phyloP scores from a whole-genome alignment of 148 eudicot species.

The Fallopia convolvulus region DNA sequence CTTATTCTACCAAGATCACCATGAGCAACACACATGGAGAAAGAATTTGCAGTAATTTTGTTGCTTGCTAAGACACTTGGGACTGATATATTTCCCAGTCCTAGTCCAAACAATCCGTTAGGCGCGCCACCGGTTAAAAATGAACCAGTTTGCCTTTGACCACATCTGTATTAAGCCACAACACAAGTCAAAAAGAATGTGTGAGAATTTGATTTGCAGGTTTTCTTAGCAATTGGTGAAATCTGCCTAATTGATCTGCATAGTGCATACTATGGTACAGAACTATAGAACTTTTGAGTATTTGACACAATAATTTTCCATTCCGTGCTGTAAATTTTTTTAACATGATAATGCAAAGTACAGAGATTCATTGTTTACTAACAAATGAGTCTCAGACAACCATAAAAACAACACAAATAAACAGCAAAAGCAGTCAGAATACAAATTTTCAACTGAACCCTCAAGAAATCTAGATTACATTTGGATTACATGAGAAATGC shows the following conservation, averaged over 20 bases:
- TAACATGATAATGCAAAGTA: no score
- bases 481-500: no score
- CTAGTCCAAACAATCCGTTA: constrained; percentile 89
- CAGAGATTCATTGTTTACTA: no score
- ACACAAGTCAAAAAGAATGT: no score
- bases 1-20: constrained; percentile 64
- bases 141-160: constrained; percentile 67
- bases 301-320: not conserved
- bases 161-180: constrained; percentile 53
- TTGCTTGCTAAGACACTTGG: constrained; percentile 67
- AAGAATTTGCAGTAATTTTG: constrained; percentile 64
- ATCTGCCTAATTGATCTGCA: not conserved
- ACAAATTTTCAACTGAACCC: no score
- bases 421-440: no score
- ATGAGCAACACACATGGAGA: constrained; percentile 83
- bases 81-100: constrained; percentile 60
- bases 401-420: no score
- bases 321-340: no score
- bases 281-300: no score
- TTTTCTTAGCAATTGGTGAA: not conserved
- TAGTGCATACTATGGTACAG: not conserved
- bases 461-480: not conserved
- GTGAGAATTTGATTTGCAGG: not conserved
- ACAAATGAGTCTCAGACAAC: no score
- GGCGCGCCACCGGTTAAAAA: constrained; percentile 82